Evolutionary conservation across 2,329 filamentous ascomycete species (phyloP), one percentile per base, ranked within the genome.

Genomic region (Monosporascus sp.): DNA sequence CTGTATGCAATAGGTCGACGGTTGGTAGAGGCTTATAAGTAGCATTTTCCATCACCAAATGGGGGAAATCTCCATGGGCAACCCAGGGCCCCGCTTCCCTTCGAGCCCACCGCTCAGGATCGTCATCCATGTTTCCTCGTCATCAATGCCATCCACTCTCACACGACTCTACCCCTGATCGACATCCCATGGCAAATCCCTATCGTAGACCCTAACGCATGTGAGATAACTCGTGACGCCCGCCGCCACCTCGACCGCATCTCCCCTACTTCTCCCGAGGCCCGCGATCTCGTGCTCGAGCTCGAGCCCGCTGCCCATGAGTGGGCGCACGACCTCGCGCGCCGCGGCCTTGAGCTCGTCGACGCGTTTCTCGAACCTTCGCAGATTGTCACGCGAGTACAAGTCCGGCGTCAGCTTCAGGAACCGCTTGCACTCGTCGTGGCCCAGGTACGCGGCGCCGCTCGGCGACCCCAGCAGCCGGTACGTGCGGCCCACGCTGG

Each of bases 401-500:
- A 93, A 72, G 20, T 94, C 88, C 0, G 90, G 88, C 11, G 83
- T 86, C 22, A 93, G 75, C 68, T 96, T 95, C 50, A 97, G 79
- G 64, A 97, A 97, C 22, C 84, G 83, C 71, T 96, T 97, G 67
- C 93, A 88, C 59, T 96, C 92, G 60, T 96, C 91, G 67, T 93
- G 90, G 1, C 77, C 72, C 5, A 97, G 81, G 66, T 94, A 97
- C 0, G 79, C 77, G 9, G 78, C 70, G 0, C 82, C 74, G 4
- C 75, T 75, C 2, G 81, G 74, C 5, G 82, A 80, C 35, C 90
- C 91, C 8, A 97, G 77, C 2, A 87, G 80, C 43, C 90, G 83
- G 70, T 93, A 96, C 1, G 92, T 82, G 46, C 87, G 83, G 3
- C 90, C 90, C 1, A 83, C 69, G 17, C 82, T 78, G 2, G 83